Conservation (phyloP, 2,329 filamentous ascomycete genomes). For the Didymella sp. region DNA sequence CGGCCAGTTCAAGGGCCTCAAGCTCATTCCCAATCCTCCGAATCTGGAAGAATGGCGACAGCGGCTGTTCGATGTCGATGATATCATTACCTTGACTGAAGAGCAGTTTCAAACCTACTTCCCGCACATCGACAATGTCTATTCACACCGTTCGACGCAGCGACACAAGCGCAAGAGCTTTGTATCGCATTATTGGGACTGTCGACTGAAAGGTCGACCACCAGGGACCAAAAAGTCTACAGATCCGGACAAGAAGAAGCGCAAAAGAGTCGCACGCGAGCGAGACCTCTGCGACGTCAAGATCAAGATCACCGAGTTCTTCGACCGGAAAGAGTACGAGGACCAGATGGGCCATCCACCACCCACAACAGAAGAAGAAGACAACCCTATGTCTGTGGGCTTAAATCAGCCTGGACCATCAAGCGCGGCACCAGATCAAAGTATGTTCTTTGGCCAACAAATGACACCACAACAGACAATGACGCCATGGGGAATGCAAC, state of each 20-base stretch:
- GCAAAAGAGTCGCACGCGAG: slow-evolving; percentile 76
- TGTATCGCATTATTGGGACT: slow-evolving; percentile 85
- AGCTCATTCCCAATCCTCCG: slow-evolving; percentile 70
- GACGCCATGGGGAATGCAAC: slow-evolving; percentile 36
- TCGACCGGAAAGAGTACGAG: slow-evolving; percentile 59
- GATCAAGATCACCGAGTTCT: slow-evolving; percentile 84
- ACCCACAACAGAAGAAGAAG: slow-evolving; percentile 24
- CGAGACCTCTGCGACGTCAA: slow-evolving; percentile 85
- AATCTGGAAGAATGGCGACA: slow-evolving; percentile 73
- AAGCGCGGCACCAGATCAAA: slow-evolving; percentile 15
- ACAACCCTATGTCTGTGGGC: slow-evolving; percentile 16
- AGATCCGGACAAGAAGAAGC: slow-evolving; percentile 82
- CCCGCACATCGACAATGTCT: slow-evolving; percentile 83
- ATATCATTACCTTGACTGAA: slow-evolving; percentile 73
- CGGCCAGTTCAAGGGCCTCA: slow-evolving; percentile 61
- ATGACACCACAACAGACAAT: slow-evolving; percentile 25
- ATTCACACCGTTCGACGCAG: slow-evolving; percentile 83
- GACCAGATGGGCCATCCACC: slow-evolving; percentile 44
- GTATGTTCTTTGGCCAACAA: slow-evolving; percentile 36
- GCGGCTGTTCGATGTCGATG: slow-evolving; percentile 76
- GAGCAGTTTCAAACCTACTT: slow-evolving; percentile 85
- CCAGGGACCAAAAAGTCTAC: slow-evolving; percentile 80
- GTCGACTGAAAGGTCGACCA: slow-evolving; percentile 78
- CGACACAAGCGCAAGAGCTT: slow-evolving; percentile 83
- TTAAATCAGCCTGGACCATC: slow-evolving; percentile 10